A percentile compares a stretch with the other conserved stretches of the same genome.
Evolutionary conservation across 305 asterid genomes (phyloP).

Genomic region (Ilex paraguariensis): DNA sequence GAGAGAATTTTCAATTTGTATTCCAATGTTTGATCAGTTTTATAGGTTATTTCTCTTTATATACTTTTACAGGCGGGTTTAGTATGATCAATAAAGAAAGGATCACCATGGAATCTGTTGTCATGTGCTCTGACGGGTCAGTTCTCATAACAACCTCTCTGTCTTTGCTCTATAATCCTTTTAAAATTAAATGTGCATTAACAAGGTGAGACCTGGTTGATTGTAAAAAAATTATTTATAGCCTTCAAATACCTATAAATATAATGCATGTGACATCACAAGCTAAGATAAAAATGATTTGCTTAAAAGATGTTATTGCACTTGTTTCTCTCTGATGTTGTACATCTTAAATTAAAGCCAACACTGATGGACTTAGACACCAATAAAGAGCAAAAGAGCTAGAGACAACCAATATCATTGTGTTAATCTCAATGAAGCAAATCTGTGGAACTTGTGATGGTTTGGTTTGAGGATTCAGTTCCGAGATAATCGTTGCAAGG

Average conservation of each 20-base stretch:
- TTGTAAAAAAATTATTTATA: neutral
- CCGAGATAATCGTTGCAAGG: slow-evolving; percentile 39
- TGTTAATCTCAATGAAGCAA: slow-evolving; percentile 1
- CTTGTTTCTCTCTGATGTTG: neutral
- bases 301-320: neutral
- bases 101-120: neutral
- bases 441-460: slow-evolving; percentile 5
- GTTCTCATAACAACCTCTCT: neutral
- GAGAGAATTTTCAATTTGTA: no score
- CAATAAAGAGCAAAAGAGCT: neutral
- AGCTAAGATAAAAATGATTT: neutral
- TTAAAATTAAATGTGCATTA: neutral
- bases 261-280: neutral
- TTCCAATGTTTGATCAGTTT: no score
- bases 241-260: neutral
- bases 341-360: neutral
- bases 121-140: neutral
- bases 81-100: neutral
- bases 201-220: neutral
- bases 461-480: slow-evolving; percentile 10
- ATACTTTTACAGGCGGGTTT: neutral
- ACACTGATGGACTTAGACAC: neutral
- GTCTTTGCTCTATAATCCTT: no score
- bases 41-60: no score
- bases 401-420: slow-evolving; percentile 16